Conservation (phyloP, 352 stramenopile genomes). For the Globisporangium spiculum region DNA sequence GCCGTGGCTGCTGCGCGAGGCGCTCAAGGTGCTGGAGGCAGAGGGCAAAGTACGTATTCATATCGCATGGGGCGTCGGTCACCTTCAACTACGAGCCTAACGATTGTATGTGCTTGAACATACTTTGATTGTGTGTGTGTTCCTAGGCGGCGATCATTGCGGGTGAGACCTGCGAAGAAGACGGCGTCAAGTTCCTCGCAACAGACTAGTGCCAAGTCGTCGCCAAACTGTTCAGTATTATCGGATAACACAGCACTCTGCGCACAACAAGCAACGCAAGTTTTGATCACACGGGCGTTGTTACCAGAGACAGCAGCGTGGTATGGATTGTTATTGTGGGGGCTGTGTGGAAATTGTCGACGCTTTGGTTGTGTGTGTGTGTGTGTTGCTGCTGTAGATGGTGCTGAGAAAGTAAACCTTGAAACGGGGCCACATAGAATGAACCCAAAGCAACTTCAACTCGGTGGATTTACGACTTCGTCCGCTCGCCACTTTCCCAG, state of each 20-base stretch:
- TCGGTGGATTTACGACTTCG: background rate
- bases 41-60: conserved; percentile 60
- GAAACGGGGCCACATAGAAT: background rate
- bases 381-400: background rate
- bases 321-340: background rate
- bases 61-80: background rate
- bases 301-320: too few relatives aligned
- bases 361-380: background rate
- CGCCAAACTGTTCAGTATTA: background rate
- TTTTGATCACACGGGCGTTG: background rate
- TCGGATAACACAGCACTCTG: background rate
- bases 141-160: conserved; percentile 69
- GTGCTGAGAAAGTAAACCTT: background rate
- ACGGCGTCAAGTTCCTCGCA: conserved; percentile 84
- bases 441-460: background rate
- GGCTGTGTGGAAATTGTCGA: background rate
- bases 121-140: background rate
- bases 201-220: conserved; percentile 35
- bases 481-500: too few relatives aligned
- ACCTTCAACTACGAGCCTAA: background rate
- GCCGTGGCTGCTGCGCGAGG: conserved; percentile 77
- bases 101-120: too few relatives aligned
- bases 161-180: conserved; percentile 78
- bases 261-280: background rate
- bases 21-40: conserved; percentile 66